A percentile compares a stretch with the other conserved stretches of the same genome.
These are phyloP conservation scores for Cochlearia excelsa DNA, from an alignment of 345 rosid species.

Conservation along the genomic window DNA sequence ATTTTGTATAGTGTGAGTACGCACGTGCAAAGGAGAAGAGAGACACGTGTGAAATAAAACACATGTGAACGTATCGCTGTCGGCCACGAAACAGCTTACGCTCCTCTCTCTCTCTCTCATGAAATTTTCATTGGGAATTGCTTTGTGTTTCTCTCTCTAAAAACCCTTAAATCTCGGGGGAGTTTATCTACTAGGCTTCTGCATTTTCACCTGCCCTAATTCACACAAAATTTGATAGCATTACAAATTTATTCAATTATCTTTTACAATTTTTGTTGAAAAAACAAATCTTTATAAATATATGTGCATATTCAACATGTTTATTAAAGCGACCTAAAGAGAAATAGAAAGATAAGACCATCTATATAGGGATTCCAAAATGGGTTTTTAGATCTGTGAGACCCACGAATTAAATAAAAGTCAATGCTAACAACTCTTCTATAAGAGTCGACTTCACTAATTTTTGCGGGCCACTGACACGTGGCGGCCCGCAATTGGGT, in stretches of 20 bases:
- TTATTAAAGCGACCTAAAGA: too few relatives aligned
- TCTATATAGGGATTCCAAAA: too few relatives aligned
- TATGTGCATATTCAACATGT: background rate
- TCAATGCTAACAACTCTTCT: too few relatives aligned
- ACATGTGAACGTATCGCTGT: slow-evolving; percentile 29
- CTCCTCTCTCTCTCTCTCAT: slow-evolving; percentile 31
- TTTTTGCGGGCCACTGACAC: too few relatives aligned
- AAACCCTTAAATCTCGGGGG: slow-evolving; percentile 39
- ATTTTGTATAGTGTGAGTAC: background rate
- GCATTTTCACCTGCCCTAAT: slow-evolving; percentile 43
- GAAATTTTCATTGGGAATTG: slow-evolving; percentile 33
- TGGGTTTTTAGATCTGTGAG: too few relatives aligned
- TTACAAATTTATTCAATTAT: background rate
- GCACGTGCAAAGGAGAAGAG: slow-evolving; percentile 27
- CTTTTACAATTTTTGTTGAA: background rate
- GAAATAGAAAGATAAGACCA: too few relatives aligned
- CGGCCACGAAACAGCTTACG: slow-evolving; percentile 13
- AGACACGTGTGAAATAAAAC: slow-evolving; percentile 24
- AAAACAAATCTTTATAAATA: slow-evolving; percentile 7
- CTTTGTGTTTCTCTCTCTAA: slow-evolving; percentile 19
- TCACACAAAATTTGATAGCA: background rate
- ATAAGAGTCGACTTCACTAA: too few relatives aligned
- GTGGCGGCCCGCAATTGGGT: too few relatives aligned
- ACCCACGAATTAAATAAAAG: too few relatives aligned
- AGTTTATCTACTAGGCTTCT: slow-evolving; percentile 34